Conservation (phyloP, 2,329 filamentous ascomycete species). For the Ophiostoma piceae region DNA sequence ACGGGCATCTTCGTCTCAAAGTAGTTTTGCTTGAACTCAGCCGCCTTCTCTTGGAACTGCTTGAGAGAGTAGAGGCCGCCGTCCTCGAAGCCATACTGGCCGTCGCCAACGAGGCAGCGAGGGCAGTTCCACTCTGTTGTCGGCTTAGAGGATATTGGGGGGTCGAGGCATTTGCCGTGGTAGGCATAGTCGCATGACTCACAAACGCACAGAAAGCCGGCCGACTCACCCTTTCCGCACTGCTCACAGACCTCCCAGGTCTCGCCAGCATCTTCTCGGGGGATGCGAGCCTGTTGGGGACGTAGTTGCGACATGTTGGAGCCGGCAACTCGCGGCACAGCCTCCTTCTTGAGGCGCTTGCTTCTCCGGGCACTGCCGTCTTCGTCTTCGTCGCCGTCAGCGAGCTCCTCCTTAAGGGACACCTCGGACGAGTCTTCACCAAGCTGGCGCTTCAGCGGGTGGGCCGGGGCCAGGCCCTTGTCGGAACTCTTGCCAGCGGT, state of each 20-base stretch:
- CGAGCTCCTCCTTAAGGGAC: slow-evolving; percentile 43
- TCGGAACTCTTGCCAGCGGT: slow-evolving; percentile 47
- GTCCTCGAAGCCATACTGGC: slow-evolving; percentile 96
- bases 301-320: slow-evolving; percentile 96
- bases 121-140: slow-evolving; percentile 95
- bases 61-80: slow-evolving; percentile 91
- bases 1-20: slow-evolving; percentile 87
- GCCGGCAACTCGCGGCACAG: slow-evolving; percentile 79
- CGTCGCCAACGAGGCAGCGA: slow-evolving; percentile 88
- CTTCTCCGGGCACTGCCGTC: slow-evolving; percentile 73
- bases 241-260: slow-evolving; percentile 68
- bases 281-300: slow-evolving; percentile 65
- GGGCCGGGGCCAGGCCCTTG: slow-evolving; percentile 45
- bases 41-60: slow-evolving; percentile 93
- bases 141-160: slow-evolving; percentile 69
- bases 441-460: slow-evolving; percentile 70
- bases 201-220: slow-evolving; percentile 67
- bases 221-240: slow-evolving; percentile 74
- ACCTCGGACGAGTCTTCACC: slow-evolving; percentile 50
- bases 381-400: slow-evolving; percentile 51
- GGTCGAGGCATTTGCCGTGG: slow-evolving; percentile 84
- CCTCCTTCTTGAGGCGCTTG: slow-evolving; percentile 83
- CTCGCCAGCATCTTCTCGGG: slow-evolving; percentile 47
- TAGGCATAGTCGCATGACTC: slow-evolving; percentile 88
- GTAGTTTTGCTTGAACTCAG: slow-evolving; percentile 89